Base-by-base conservation (phyloP, 805 yeast genomes). In the Priceomyces carsonii region DNA sequence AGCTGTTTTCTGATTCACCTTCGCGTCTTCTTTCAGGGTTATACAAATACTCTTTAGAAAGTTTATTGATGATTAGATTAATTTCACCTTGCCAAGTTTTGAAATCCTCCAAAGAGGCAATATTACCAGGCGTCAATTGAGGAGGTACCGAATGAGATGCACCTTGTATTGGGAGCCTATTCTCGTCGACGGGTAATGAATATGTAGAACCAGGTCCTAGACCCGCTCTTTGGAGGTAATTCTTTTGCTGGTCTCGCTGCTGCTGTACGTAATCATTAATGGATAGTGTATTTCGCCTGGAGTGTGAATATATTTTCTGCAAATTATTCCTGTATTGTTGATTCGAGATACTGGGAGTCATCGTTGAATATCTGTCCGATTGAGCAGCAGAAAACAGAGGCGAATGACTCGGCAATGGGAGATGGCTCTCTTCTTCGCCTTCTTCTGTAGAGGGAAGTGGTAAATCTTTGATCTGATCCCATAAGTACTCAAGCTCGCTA, bases 381-480 rank as follows among this genome's bases (percentile, higher is more conserved):
- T 51, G 56, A 18, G 48, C 58, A 33, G 59, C 63, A 28, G 58
- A 50, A 32, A 63, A 52, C 58, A 51, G 57, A 4, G 69, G 69
- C 1, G 68, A 61, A 21, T 51, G 58, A 14, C 59, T 47, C 7
- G 68, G 68, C 21, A 61, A 47, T 9, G 57, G 56, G 29, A 40
- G 47, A 26, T 41, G 43, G 5, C 42, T 44, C 15, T 46, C 45
- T 26, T 55, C 50, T 8, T 51, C 57, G 21, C 33, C 32, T 12
- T 58, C 66, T 10, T 63, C 65, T 27, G 63, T 67, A 10, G 54
- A 40, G n/a, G 41, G 34, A 33, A 51, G 56, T 22, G 56, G 63
- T 20, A 67, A 45, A 47, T 78, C 78, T 45, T 75, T 77, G 40
- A 82, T 77, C 52, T 80, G 88, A 55, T 80, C 83, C 89, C 90